phyloP scores from a whole-genome alignment of 495 filamentous ascomycete genomes.

The Neurospora terricola region DNA sequence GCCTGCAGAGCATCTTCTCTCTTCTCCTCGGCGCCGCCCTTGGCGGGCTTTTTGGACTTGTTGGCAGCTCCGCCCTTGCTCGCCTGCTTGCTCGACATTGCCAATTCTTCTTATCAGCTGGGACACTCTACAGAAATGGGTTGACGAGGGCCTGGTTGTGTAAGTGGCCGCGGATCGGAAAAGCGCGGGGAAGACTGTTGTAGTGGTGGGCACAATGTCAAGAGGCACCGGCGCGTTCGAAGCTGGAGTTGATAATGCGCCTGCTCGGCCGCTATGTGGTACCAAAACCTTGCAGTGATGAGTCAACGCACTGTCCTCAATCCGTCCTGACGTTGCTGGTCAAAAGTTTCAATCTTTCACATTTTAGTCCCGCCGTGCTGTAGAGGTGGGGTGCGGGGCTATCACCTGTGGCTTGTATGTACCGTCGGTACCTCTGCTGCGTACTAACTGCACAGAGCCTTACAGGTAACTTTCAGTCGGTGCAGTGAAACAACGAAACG shows the following conservation, averaged over 20 bases:
- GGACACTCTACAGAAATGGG: background rate
- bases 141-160: background rate
- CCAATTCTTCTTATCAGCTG: background rate
- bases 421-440: background rate
- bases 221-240: background rate
- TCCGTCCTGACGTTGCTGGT: background rate
- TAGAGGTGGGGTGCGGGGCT: background rate
- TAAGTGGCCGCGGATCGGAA: background rate
- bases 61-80: conserved; percentile 30
- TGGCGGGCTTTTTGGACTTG: conserved; percentile 48
- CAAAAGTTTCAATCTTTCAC: background rate
- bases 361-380: background rate
- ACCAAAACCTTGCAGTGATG: background rate
- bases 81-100: conserved; percentile 38
- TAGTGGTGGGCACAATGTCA: background rate
- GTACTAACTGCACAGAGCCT: background rate
- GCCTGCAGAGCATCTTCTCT: conserved; percentile 85
- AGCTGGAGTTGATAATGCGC: background rate
- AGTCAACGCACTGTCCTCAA: background rate
- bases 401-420: background rate
- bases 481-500: background rate
- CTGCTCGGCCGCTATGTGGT: background rate
- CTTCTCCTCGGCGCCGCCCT: conserved; percentile 46
- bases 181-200: background rate
- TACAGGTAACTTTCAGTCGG: background rate